Percentiles rank a stretch among this genome's conserved stretches.
Evolutionary conservation across 305 asterid species (phyloP).

Genomic region (Withania somnifera): DNA sequence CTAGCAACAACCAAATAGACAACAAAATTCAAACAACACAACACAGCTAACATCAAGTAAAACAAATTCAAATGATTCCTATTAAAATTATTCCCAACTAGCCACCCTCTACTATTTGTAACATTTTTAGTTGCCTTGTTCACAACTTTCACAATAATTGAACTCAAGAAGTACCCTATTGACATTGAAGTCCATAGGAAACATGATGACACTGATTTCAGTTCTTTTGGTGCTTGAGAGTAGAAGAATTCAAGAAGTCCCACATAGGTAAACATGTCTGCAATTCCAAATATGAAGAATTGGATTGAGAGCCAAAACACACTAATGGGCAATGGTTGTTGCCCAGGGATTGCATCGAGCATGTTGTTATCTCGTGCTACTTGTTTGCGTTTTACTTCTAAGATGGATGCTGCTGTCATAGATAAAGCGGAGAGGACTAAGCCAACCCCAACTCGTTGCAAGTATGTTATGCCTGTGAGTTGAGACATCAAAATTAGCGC

Average conservation of each 20-base stretch:
- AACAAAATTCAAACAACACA: constrained; percentile 43
- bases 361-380: constrained; percentile 39
- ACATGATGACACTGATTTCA: constrained; percentile 61
- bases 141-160: constrained; percentile 55
- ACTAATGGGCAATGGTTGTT: constrained; percentile 54
- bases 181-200: constrained; percentile 71
- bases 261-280: constrained; percentile 70
- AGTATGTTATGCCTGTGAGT: constrained; percentile 42
- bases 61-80: constrained; percentile 55
- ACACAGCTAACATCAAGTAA: constrained; percentile 40
- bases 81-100: constrained; percentile 60
- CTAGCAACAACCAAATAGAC: constrained; percentile 43
- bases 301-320: constrained; percentile 70
- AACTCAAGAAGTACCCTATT: constrained; percentile 52
- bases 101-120: constrained; percentile 57
- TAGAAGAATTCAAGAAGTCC: constrained; percentile 76
- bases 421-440: constrained; percentile 53
- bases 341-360: constrained; percentile 42
- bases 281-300: constrained; percentile 73
- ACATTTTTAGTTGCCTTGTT: constrained; percentile 34
- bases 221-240: constrained; percentile 49
- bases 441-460: constrained; percentile 71
- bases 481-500: neutral
- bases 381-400: constrained; percentile 54
- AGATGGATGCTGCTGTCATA: constrained; percentile 48